phyloP scores from a whole-genome alignment of 441 rosid species.

The Breynia disticha region DNA sequence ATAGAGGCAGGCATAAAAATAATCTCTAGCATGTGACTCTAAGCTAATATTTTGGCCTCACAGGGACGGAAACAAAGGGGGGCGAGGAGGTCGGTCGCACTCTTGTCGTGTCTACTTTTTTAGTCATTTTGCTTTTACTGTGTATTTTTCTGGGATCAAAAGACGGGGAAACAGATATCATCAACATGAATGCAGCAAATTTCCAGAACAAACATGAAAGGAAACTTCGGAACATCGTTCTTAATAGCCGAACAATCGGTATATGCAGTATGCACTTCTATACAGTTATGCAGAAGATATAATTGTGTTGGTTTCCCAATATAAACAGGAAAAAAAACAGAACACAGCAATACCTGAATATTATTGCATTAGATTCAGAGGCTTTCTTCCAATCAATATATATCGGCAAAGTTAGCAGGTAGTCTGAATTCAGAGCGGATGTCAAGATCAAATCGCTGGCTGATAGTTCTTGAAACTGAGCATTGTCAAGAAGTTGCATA shows the following conservation, averaged over 20 bases:
- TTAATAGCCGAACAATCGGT: neutral
- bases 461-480: constrained; percentile 90
- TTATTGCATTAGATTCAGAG: constrained; percentile 79
- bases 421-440: constrained; percentile 79
- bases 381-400: constrained; percentile 91
- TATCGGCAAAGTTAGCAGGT: constrained; percentile 86
- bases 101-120: too few species aligned
- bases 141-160: too few species aligned
- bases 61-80: too few species aligned
- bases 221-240: neutral
- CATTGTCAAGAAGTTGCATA: constrained; percentile 81
- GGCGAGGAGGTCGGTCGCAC: too few species aligned
- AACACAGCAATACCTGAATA: constrained; percentile 50
- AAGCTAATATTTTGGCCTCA: too few species aligned
- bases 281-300: too few species aligned
- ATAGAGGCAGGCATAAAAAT: neutral
- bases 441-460: constrained; percentile 78
- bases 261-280: neutral
- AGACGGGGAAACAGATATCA: too few species aligned
- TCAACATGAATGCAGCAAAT: too few species aligned
- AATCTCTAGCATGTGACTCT: too few species aligned
- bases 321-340: neutral
- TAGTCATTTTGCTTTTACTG: too few species aligned
- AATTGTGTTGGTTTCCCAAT: too few species aligned
- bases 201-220: too few species aligned